phyloP scores from a whole-genome alignment of 2,329 filamentous ascomycete genomes.

The Fusarium caatingaense region DNA sequence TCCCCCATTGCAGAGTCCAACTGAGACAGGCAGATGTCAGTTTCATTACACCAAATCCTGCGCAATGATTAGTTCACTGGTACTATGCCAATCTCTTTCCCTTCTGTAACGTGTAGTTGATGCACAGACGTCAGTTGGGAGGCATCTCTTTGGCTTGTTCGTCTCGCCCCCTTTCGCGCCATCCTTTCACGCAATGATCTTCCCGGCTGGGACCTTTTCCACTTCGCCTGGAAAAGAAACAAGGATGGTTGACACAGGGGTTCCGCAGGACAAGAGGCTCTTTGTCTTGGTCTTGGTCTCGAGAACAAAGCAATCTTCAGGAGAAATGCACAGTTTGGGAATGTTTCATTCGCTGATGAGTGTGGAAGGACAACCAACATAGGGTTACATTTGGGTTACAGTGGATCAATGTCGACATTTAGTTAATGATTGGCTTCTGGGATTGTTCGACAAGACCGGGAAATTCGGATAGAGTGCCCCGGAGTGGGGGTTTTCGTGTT shows the following conservation, averaged over 20 bases:
- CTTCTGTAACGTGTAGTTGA: background rate
- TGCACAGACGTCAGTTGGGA: conserved; percentile 13
- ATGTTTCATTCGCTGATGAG: background rate
- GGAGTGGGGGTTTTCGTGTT: background rate
- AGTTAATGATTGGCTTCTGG: conserved; percentile 14
- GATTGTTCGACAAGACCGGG: background rate
- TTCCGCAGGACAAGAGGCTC: background rate
- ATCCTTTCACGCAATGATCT: conserved; percentile 4
- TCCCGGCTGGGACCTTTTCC: background rate
- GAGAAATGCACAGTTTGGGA: background rate
- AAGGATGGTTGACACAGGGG: background rate
- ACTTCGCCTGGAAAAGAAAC: background rate
- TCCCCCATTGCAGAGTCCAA: background rate
- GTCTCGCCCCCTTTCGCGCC: background rate
- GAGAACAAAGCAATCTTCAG: background rate
- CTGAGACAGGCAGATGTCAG: conserved; percentile 10
- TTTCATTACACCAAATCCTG: background rate
- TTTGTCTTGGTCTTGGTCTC: background rate
- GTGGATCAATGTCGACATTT: background rate
- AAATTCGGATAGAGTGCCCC: background rate
- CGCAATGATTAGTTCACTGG: background rate
- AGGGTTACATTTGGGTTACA: background rate
- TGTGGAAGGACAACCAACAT: background rate
- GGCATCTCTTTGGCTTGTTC: background rate
- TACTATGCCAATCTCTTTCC: conserved; percentile 6